phyloP scores from a whole-genome alignment of 257 asterid genomes.

The Plantago major region DNA sequence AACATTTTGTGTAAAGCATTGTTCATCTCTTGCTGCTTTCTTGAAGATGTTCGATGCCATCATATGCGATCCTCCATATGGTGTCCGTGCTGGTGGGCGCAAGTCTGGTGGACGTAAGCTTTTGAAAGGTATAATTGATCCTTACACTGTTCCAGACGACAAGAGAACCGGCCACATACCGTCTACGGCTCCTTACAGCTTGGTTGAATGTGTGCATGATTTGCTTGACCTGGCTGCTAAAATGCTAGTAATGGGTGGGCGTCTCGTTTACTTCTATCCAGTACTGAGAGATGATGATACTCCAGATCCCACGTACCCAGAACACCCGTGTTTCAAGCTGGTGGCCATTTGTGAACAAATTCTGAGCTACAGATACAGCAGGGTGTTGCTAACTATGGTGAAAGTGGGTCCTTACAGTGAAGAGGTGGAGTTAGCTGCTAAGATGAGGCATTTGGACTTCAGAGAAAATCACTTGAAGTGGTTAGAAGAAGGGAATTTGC shows the following conservation, averaged over 20 bases:
- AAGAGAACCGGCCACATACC: conserved; percentile 91
- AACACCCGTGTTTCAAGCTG: conserved; percentile 82
- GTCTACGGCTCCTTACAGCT: conserved; percentile 91
- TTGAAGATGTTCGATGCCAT: conserved; percentile 83
- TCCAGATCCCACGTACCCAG: conserved; percentile 57
- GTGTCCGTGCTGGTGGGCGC: conserved; percentile 99
- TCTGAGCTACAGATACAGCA: conserved; percentile 85
- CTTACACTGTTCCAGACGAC: conserved; percentile 89
- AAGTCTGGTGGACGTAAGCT: conserved; percentile 99
- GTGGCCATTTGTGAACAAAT: conserved; percentile 78
- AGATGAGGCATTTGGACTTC: conserved; percentile 62
- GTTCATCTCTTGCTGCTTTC: conserved; percentile 9
- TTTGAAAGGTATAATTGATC: conserved; percentile 72
- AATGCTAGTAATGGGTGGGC: conserved; percentile 89
- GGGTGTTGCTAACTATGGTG: conserved; percentile 69
- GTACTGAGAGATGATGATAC: conserved; percentile 66
- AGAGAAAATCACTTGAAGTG: conserved; percentile 85
- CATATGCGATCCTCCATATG: conserved; percentile 97
- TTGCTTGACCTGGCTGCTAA: conserved; percentile 87
- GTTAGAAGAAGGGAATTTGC: conserved; percentile 91
- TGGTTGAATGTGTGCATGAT: conserved; percentile 95
- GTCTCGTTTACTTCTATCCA: conserved; percentile 94
- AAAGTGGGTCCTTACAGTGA: conserved; percentile 61
- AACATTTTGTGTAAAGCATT: not conserved
- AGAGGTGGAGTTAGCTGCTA: conserved; percentile 66